These are phyloP conservation scores for Mytilinidion resinicola DNA, from an alignment of 495 filamentous ascomycete species.

Conservation along the genomic window DNA sequence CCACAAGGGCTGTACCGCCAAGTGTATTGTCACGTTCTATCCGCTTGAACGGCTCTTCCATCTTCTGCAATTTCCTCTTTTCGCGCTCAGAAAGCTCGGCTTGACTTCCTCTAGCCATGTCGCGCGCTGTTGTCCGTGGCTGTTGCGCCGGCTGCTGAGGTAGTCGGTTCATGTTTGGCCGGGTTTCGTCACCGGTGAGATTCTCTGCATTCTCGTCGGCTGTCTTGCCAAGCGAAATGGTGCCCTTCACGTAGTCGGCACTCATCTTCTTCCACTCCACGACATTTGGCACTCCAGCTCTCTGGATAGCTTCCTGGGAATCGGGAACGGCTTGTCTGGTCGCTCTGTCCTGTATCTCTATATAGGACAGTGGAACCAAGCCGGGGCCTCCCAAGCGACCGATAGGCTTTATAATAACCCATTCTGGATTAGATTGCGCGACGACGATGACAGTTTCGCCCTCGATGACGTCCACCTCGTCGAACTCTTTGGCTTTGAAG, in stretches of 20 bases:
- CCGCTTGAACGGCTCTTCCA: no score
- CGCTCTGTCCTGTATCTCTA: slow-evolving; percentile 92
- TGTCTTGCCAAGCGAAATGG: slow-evolving; percentile 79
- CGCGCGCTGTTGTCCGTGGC: no score
- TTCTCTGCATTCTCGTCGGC: no score
- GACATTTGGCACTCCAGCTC: slow-evolving; percentile 88
- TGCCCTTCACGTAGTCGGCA: slow-evolving; percentile 97
- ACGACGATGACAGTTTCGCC: slow-evolving; percentile 98
- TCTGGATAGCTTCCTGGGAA: slow-evolving; percentile 75
- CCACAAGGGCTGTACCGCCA: no score
- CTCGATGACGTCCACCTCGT: slow-evolving; percentile 88
- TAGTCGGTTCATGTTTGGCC: no score
- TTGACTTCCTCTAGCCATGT: no score
- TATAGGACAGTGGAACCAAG: slow-evolving; percentile 92
- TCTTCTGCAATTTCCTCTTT: no score
- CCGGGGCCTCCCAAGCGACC: slow-evolving; percentile 89
- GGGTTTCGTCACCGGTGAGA: no score
- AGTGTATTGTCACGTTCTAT: no score
- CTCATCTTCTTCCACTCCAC: slow-evolving; percentile 99
- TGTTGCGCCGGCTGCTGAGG: no score
- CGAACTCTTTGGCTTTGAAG: slow-evolving; percentile 87
- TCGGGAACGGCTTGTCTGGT: slow-evolving; percentile 75
- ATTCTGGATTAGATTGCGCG: slow-evolving; percentile 97
- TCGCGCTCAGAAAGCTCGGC: no score
- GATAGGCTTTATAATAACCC: slow-evolving; percentile 98